These are phyloP conservation scores for Fusarium sp. DNA, from an alignment of 2,329 filamentous ascomycete species.

Conservation along the genomic window DNA sequence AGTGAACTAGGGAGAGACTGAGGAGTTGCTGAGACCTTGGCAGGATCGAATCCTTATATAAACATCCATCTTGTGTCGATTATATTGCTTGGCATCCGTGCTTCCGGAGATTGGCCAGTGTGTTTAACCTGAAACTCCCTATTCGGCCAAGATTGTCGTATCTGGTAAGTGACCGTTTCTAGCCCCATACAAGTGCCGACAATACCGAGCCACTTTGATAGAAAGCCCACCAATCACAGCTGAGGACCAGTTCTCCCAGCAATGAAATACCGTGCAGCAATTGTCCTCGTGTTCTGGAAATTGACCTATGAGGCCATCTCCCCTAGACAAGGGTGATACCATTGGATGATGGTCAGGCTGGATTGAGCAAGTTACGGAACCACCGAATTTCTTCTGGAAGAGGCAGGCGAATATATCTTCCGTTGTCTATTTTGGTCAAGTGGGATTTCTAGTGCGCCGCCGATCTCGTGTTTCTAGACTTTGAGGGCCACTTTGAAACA, in stretches of 20 bases:
- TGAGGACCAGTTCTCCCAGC: slow-evolving; percentile 32
- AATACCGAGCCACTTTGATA: slow-evolving; percentile 15
- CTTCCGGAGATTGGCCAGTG: slow-evolving; percentile 12
- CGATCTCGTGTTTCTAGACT: neutral
- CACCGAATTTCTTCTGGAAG: neutral
- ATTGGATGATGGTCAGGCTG: slow-evolving; percentile 4
- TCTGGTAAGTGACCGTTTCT: slow-evolving; percentile 19
- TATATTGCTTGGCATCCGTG: neutral
- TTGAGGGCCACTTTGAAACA: neutral
- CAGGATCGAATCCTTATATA: slow-evolving; percentile 22
- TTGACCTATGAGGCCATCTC: slow-evolving; percentile 6
- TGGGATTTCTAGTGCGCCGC: neutral
- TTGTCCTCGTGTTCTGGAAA: slow-evolving; percentile 15
- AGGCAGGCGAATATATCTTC: neutral
- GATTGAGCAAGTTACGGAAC: neutral
- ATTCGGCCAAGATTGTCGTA: slow-evolving; percentile 20
- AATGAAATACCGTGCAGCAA: slow-evolving; percentile 7
- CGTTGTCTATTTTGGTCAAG: neutral
- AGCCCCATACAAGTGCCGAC: slow-evolving; percentile 32
- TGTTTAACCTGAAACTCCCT: slow-evolving; percentile 31
- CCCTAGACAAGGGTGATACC: neutral
- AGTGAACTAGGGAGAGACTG: neutral
- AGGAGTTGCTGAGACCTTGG: slow-evolving; percentile 8
- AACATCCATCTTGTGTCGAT: neutral
- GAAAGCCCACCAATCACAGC: slow-evolving; percentile 30